These are phyloP conservation scores for Geosmithia flava DNA, from an alignment of 2,329 filamentous ascomycete species.

Conservation along the genomic window DNA sequence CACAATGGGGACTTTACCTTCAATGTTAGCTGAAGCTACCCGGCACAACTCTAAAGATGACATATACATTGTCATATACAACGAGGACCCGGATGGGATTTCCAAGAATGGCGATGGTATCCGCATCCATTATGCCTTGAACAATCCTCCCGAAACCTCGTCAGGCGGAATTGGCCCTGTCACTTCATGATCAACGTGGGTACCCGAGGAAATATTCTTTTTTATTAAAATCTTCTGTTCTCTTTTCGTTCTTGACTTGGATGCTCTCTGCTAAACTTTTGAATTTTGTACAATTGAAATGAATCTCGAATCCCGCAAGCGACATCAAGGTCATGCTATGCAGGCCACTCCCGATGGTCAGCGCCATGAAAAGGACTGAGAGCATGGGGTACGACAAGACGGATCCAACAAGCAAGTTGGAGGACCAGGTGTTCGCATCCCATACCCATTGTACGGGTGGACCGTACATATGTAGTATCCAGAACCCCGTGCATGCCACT, in stretches of 20 bases:
- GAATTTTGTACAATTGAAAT: conserved; percentile 48
- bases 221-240: too few species aligned
- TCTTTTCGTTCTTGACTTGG: not conserved
- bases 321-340: conserved; percentile 94
- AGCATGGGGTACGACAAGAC: conserved; percentile 85
- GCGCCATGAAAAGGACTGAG: conserved; percentile 94
- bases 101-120: conserved; percentile 52
- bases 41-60: conserved; percentile 79
- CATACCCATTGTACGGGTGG: too few species aligned
- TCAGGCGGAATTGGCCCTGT: conserved; percentile 89
- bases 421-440: conserved; percentile 98
- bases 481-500: too few species aligned
- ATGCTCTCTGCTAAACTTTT: too few species aligned
- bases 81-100: conserved; percentile 40
- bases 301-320: conserved; percentile 66
- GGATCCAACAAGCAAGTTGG: conserved; percentile 88
- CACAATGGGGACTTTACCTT: too few species aligned
- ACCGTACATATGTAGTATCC: too few species aligned
- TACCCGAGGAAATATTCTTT: too few species aligned
- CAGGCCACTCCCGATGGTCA: conserved; percentile 92
- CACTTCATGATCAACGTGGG: conserved; percentile 84
- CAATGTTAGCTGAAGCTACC: too few species aligned
- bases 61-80: conserved; percentile 73
- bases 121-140: conserved; percentile 86
- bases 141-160: conserved; percentile 90